Evolutionary conservation across 805 yeast species (phyloP).

Genomic region (Lipomyces kockii): DNA sequence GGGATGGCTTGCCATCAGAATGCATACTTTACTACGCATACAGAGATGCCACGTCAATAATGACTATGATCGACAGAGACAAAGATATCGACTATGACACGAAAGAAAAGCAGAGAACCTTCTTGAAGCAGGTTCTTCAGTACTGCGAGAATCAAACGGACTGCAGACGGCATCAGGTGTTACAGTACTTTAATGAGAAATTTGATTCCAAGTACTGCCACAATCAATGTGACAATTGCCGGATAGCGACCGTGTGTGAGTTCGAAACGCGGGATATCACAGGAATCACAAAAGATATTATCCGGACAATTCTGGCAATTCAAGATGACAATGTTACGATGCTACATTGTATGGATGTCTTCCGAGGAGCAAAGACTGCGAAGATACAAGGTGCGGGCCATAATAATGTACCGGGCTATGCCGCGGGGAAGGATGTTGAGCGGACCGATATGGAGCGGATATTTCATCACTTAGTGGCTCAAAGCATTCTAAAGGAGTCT

Average conservation of each 20-base stretch:
- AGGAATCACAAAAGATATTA: constrained; percentile 59
- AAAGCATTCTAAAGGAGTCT: constrained; percentile 69
- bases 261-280: constrained; percentile 70
- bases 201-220: constrained; percentile 70
- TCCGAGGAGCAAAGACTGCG: constrained; percentile 70
- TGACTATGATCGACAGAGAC: constrained; percentile 77
- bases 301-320: constrained; percentile 61
- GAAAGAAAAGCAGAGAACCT: constrained; percentile 75
- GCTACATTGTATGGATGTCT: constrained; percentile 79
- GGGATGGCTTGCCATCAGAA: constrained; percentile 84
- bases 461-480: constrained; percentile 74
- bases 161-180: constrained; percentile 85
- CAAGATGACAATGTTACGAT: constrained; percentile 67
- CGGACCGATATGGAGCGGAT: constrained; percentile 79
- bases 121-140: constrained; percentile 80
- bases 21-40: constrained; percentile 83
- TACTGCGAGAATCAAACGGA: constrained; percentile 91
- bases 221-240: constrained; percentile 86
- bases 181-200: constrained; percentile 86
- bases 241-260: constrained; percentile 49
- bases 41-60: constrained; percentile 77
- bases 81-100: constrained; percentile 64
- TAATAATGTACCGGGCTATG: constrained; percentile 64
- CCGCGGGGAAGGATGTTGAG: constrained; percentile 67
- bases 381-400: constrained; percentile 69